These are phyloP conservation scores for Melaleuca alternifolia DNA, from an alignment of 345 rosid species.

Conservation along the genomic window DNA sequence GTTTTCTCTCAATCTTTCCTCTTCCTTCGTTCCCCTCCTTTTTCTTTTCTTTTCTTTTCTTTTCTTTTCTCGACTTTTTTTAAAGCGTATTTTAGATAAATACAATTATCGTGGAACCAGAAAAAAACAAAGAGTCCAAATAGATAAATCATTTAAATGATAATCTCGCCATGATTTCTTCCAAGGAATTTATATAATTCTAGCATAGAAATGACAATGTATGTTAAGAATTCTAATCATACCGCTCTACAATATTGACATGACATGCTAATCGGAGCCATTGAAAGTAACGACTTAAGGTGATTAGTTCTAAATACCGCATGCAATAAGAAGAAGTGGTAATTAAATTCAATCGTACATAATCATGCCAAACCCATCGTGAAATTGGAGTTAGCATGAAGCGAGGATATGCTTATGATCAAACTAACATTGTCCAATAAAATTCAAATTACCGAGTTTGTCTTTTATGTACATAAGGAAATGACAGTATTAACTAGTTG, in stretches of 20 bases:
- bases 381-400: not conserved
- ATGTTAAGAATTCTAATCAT: not conserved
- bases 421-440: not conserved
- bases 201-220: not conserved
- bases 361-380: not conserved
- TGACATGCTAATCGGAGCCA: not conserved
- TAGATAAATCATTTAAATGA: not conserved
- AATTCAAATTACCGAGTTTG: not conserved
- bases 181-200: not conserved
- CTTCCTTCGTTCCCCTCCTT: not conserved
- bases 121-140: not conserved
- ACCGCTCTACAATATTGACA: not conserved
- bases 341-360: not conserved
- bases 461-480: not conserved
- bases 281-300: not conserved
- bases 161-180: not conserved
- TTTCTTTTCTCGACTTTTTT: not conserved
- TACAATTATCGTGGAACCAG: not conserved
- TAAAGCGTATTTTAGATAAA: not conserved
- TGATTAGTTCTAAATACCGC: not conserved
- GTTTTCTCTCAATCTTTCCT: not conserved
- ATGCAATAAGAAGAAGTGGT: not conserved
- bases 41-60: not conserved
- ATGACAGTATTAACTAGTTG: not conserved
- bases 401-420: not conserved